Evolutionary conservation across 2,329 filamentous ascomycete species (phyloP).

Genomic region (Dryadomyces quercivorus): DNA sequence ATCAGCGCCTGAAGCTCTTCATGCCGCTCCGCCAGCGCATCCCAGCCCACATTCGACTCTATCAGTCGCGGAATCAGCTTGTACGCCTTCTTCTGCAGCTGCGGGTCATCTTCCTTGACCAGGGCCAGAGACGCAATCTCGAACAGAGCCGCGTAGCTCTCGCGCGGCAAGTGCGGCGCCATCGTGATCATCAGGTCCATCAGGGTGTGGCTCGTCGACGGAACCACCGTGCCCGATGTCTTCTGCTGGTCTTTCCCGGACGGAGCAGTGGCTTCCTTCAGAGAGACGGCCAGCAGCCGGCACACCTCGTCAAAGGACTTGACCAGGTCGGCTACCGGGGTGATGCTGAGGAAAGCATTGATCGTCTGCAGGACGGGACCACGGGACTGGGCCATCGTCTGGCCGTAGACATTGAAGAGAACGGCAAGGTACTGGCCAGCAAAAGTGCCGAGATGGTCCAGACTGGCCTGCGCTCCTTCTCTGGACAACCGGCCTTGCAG

Average conservation of each 20-base stretch:
- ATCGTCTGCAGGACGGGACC: slow-evolving; percentile 88
- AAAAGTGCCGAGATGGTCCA: slow-evolving; percentile 68
- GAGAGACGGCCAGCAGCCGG: slow-evolving; percentile 63
- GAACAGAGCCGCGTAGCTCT: slow-evolving; percentile 77
- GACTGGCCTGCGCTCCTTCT: slow-evolving; percentile 62
- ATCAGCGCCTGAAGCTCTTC: slow-evolving; percentile 73
- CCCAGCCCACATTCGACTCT: slow-evolving; percentile 63
- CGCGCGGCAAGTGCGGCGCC: slow-evolving; percentile 78
- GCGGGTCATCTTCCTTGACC: slow-evolving; percentile 69
- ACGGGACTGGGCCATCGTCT: slow-evolving; percentile 84
- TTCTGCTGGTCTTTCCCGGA: slow-evolving; percentile 32
- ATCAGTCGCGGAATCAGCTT: slow-evolving; percentile 89
- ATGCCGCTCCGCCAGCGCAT: slow-evolving; percentile 65
- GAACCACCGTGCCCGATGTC: slow-evolving; percentile 51
- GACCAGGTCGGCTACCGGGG: slow-evolving; percentile 63
- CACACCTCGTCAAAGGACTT: slow-evolving; percentile 84
- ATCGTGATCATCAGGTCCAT: slow-evolving; percentile 97
- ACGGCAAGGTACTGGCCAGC: slow-evolving; percentile 86
- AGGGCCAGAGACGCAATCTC: slow-evolving; percentile 76
- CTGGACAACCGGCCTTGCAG: slow-evolving; percentile 70
- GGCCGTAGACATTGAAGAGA: slow-evolving; percentile 97
- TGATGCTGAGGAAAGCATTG: slow-evolving; percentile 87
- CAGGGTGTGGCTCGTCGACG: slow-evolving; percentile 83
- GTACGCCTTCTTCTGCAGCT: slow-evolving; percentile 98
- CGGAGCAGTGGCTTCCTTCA: slow-evolving; percentile 23